Percentiles rank a stretch among this genome's conserved stretches.
These are phyloP conservation scores for Coemansia umbellata DNA, from an alignment of 192 early-diverging fungal genomes.

Conservation along the genomic window DNA sequence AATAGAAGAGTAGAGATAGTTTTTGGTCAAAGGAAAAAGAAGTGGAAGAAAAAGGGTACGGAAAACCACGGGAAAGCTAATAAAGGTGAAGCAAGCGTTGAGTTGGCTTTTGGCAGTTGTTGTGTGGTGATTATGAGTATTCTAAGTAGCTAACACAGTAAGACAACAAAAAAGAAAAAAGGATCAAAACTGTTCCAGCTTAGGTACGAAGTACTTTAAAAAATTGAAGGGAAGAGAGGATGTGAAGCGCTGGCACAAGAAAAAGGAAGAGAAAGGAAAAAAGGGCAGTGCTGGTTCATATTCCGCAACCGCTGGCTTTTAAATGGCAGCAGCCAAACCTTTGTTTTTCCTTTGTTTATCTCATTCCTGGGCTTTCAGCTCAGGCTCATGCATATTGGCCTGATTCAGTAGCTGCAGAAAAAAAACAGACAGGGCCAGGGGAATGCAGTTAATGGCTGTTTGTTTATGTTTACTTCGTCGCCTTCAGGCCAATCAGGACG, in stretches of 20 bases:
- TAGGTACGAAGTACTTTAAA: no score
- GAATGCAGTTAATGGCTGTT: conserved; percentile 6
- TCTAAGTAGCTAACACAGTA: no score
- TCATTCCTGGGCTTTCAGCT: neutral
- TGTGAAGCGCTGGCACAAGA: no score
- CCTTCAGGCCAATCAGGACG: neutral
- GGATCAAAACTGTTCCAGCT: no score
- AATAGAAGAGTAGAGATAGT: neutral
- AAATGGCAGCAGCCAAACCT: neutral
- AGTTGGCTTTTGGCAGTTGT: no score
- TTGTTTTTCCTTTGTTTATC: neutral
- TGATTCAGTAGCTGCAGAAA: neutral
- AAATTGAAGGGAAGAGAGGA: no score
- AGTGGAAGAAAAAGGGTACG: conserved; percentile 1
- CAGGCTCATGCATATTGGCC: neutral
- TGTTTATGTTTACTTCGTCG: neutral
- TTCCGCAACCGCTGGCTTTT: neutral
- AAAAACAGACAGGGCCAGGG: neutral
- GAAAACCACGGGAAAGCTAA: conserved; percentile 1
- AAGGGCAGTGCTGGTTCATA: neutral
- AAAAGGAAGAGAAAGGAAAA: conserved; percentile 1
- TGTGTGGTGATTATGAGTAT: no score
- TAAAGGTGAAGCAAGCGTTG: neutral
- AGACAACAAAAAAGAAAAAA: no score
- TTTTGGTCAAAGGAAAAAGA: neutral